Percentiles rank a stretch among this genome's conserved stretches.
phyloP scores from a whole-genome alignment of 192 early-diverging fungal species.

The Rhizophagus clarus region DNA sequence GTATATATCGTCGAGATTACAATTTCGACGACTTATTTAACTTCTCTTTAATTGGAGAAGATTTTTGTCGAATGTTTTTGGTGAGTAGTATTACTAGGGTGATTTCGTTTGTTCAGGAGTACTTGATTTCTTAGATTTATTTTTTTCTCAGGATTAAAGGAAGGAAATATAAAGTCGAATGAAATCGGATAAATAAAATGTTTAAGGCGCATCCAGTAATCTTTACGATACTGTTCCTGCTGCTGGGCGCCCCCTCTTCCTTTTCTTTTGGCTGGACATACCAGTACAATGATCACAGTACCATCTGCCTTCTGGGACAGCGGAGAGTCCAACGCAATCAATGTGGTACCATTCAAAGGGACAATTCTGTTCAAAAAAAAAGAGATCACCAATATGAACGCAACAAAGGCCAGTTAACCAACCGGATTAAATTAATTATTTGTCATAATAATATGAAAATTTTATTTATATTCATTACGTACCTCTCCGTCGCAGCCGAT shows the following conservation, averaged over 20 bases:
- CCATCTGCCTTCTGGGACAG: constrained; percentile 31
- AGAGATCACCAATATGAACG: neutral
- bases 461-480: constrained; percentile 1
- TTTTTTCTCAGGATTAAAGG: neutral
- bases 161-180: neutral
- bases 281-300: constrained; percentile 24
- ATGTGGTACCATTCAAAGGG: constrained; percentile 30
- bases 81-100: neutral
- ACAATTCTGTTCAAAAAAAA: constrained; percentile 22
- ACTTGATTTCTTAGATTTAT: neutral
- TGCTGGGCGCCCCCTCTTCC: constrained; percentile 30
- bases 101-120: neutral
- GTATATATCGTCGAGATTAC: neutral
- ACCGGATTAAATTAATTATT: neutral
- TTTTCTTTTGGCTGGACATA: constrained; percentile 1
- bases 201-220: neutral
- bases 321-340: constrained; percentile 17
- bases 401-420: no score
- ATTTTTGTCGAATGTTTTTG: neutral
- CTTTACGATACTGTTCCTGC: neutral
- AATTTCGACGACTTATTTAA: neutral
- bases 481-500: constrained; percentile 33
- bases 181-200: neutral
- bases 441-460: neutral
- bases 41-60: neutral